A percentile compares a stretch with the other conserved stretches of the same genome.
phyloP scores from a whole-genome alignment of 176 grass and related monocot species.

The Zoysia japonica region DNA sequence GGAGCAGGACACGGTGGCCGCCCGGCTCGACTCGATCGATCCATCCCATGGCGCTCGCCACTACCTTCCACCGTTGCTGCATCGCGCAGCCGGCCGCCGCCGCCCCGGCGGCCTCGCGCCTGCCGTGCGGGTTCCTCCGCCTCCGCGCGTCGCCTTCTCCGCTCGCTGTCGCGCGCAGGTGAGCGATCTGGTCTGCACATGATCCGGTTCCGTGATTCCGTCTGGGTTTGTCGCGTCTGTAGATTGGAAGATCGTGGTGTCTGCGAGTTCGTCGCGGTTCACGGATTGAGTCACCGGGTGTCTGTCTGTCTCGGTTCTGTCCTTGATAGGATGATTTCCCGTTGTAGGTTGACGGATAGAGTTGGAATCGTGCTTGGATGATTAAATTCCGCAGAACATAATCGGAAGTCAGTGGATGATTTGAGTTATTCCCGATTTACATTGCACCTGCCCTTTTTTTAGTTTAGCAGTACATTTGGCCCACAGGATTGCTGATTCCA shows the following conservation, averaged over 20 bases:
- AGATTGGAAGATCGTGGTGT: not conserved
- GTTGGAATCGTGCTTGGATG: not conserved
- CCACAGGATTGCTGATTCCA: not conserved
- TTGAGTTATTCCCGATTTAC: not conserved
- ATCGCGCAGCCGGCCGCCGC: not conserved
- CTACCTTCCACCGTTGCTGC: not conserved
- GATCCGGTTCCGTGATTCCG: not conserved
- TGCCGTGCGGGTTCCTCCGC: not conserved
- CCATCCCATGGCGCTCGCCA: not conserved
- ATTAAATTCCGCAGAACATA: not conserved
- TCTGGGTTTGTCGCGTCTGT: not conserved
- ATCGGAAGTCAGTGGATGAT: not conserved
- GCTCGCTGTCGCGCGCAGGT: not conserved
- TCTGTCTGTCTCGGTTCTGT: not conserved
- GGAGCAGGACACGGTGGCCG: not conserved
- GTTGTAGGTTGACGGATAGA: not conserved
- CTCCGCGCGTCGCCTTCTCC: not conserved
- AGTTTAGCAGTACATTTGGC: not conserved
- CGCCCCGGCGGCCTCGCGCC: not conserved
- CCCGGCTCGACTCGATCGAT: not conserved
- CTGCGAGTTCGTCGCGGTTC: not conserved
- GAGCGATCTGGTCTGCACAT: constrained; percentile 6
- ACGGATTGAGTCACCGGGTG: not conserved
- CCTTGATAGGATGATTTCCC: not conserved
- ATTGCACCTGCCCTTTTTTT: not conserved